Evolutionary conservation across 129 eudicot genomes (phyloP).

Genomic region (Heracleum sosnowskyi): DNA sequence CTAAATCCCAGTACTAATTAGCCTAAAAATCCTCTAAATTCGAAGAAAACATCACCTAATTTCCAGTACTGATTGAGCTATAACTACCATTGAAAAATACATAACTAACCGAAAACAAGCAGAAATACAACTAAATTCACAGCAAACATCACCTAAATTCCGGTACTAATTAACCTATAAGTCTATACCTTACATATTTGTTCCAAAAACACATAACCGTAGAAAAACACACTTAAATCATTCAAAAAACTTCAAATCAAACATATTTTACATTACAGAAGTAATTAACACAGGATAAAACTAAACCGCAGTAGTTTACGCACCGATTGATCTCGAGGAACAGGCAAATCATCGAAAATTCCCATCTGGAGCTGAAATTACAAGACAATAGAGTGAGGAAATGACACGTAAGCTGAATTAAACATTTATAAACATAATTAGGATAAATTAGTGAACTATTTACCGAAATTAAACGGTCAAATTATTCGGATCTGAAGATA

Average conservation of each 20-base stretch:
- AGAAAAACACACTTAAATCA: not conserved
- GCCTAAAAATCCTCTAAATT: too few relatives aligned
- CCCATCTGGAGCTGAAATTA: not conserved
- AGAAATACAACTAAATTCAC: not conserved
- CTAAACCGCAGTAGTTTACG: not conserved
- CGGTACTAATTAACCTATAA: not conserved
- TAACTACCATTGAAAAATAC: not conserved
- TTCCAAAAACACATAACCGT: not conserved
- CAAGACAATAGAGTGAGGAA: not conserved
- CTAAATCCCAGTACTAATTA: not conserved
- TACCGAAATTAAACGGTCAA: not conserved
- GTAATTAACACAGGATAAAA: not conserved
- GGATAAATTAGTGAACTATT: not conserved
- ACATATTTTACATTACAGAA: not conserved
- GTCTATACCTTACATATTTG: not conserved
- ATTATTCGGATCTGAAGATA: conserved; percentile 3
- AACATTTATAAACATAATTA: not conserved
- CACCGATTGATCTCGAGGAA: not conserved
- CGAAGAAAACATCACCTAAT: not conserved
- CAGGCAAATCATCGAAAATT: conserved; percentile 3
- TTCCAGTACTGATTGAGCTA: not conserved
- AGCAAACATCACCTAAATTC: not conserved
- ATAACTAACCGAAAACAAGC: not conserved
- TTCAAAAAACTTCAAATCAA: not conserved
- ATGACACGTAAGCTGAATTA: not conserved